Percentiles rank a stretch among this genome's conserved stretches.
Evolutionary conservation across 1,284 basidiomycete species (phyloP).

Genomic region (Mrakiaceae sp.): DNA sequence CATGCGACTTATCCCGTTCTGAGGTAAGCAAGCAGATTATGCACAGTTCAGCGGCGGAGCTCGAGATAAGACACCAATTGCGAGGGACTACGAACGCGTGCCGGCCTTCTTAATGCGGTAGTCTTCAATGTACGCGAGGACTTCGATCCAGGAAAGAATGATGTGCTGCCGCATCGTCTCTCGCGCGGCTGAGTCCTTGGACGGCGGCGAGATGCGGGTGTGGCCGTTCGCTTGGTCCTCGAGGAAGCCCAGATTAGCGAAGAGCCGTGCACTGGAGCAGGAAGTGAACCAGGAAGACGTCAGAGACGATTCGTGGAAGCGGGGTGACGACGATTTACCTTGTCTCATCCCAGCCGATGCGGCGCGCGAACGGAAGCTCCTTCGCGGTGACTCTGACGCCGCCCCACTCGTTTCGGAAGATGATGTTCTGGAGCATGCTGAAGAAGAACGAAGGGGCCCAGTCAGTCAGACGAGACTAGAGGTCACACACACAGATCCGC

Average conservation of each 20-base stretch:
- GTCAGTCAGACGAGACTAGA: neutral
- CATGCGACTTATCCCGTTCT: neutral
- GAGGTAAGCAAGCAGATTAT: no score
- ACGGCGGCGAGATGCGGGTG: neutral
- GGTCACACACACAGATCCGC: neutral
- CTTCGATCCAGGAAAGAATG: conserved; percentile 12
- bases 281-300: neutral
- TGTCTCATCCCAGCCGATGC: conserved; percentile 6
- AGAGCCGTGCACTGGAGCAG: neutral
- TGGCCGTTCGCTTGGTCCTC: neutral
- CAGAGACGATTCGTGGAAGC: neutral
- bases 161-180: neutral
- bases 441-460: neutral
- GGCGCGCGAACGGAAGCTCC: neutral
- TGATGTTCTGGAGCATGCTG: conserved; percentile 12
- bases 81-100: neutral
- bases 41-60: neutral
- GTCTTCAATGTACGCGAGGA: conserved; percentile 2
- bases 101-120: neutral
- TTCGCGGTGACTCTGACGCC: conserved; percentile 5
- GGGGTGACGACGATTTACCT: neutral
- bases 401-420: conserved; percentile 1
- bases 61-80: no score
- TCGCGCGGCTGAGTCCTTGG: neutral
- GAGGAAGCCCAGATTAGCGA: conserved; percentile 2